Base-by-base conservation (phyloP, 139 green algal genomes). In the Micractinium sp. region DNA sequence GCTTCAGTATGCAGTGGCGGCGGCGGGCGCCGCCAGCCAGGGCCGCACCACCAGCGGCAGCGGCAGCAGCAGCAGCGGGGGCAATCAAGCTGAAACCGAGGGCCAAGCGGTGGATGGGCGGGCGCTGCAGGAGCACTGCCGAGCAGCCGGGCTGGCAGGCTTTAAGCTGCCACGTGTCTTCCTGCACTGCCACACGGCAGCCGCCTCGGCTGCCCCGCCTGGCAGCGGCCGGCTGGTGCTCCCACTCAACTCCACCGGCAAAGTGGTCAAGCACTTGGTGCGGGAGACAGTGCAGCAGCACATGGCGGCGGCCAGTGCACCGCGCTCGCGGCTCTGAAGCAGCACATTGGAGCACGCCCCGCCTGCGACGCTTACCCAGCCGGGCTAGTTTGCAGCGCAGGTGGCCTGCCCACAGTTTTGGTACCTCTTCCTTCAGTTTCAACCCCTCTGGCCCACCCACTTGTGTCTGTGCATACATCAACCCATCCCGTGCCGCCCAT, bases 131-230 rank as follows among this genome's bases (percentile, higher is more conserved):
- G 41, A 82, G 38, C 91, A 94, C 53, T 96, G 95, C 71, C 90
- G 89, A 7, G 19, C 29, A 2, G 74, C 27, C 22, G 94, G 93
- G 12, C 87, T 97, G 77, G 92, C 95, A 33, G 82, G 87, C 0
- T 98, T 93, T 90, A 97, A 97, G 78, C 61, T 97, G 61, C 95
- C 96, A 3, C 85, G 93, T 13, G 85, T 91, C 1, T 85, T 89
- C 69, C 25, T 91, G 7, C 63, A 87, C n/a, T 85, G 69, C n/a
- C 69, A 80, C 35, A 63, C 38, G 16, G 53, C 76, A 18, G 35
- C 61, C 0, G 67, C 36, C 15, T 4, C 76, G 61, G 23, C 80
- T 67, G 23, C 27, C 29, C 3, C 81, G 66, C 23, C 69, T 74
- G 56, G 29, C 89, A 89, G 63, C 14, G 73, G 23, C 27, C 41